Evolutionary conservation across 306 rosid species (phyloP), one percentile per base, ranked within the genome.

Genomic region (Dryas alaskensis): DNA sequence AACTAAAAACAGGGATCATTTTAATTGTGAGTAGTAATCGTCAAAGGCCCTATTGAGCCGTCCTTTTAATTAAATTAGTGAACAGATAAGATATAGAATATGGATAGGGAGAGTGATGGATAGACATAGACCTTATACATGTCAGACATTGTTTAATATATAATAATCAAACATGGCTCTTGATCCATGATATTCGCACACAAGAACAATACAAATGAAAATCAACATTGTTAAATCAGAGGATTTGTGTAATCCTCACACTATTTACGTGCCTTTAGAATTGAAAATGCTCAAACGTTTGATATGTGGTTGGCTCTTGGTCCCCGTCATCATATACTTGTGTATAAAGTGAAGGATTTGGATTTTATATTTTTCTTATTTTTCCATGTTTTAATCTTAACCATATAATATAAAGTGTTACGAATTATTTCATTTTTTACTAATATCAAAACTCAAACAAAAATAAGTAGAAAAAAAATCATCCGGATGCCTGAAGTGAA

Each of bases 151-250:
- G 37, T 68, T 73, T 71, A 70, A 19, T 19, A n/a, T n/a, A 52
- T 53, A 5, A 49, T 63, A 19, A 47, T 40, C 31, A 16, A 12
- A 0, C 43, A 69, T 72, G 76, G 80, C 49, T 37, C 54, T 57
- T 58, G 77, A 82, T 78, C 75, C 84, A 47, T 25, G 54, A 76
- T 76, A 81, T 67, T 80, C 65, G 70, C 7, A 42, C 87, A 82
- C 87, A 60, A 84, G 48, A 70, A 48, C 50, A 70, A 46, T 40
- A 64, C 50, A 48, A 61, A 48, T 31, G 76, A 59, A 72, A 72
- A 10, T 58, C 57, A 1, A n/a, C 17, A 63, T 7, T 14, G n/a
- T n/a, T 58, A 69, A 65, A 70, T 48, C 39, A 25, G 10, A 43
- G 47, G 16, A 73, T 79, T 72, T 53, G 63, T 57, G 39, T 65